Evolutionary conservation across 495 filamentous ascomycete species (phyloP), one percentile per base, ranked within the genome.

Genomic region (Trichoderma orchidacearum): DNA sequence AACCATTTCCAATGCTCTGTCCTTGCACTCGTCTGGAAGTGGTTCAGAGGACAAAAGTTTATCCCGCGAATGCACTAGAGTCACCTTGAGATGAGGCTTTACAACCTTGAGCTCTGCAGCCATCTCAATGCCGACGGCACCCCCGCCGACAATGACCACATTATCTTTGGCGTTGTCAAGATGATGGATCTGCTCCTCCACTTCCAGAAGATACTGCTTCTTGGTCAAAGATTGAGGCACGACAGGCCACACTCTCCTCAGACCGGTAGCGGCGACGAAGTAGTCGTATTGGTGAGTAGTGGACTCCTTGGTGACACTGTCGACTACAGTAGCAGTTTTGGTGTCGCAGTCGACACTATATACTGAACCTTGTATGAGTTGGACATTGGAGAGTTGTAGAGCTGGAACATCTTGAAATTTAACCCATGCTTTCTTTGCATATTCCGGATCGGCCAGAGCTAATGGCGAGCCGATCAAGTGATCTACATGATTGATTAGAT

Each of bases 51-150:
- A 86, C 3, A 89, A 73, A 3, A 87, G 73, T 57, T 75, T 74
- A 25, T 68, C 66, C 4, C 82, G 72, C 0, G 85, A 87, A 64
- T 89, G 85, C n/a, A 86, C 75, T 0, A 89, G 71, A 0, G 79
- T 85, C 21, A 89, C 76, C 32, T 75, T 73, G 35, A 80, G 66
- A 1, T 72, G 36, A 0, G 85, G 84, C n/a, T 80, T 66, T 9
- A 80, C 64, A 11, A 73, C 62, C 62, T 84, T 85, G 45, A 86
- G 62, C 65, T 89, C 85, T 11, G 82, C 75, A 0, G 85, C 83
- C 72, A 87, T 84, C 61, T 89, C 85, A 41, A 87, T 78, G 9
- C 85, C 85, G 3, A 87, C 85, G 8, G 85, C 85, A 71, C 70
- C 71, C 57, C 70, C 73, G 25, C 84, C 85, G 30, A 87, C 75